Conservation (phyloP, 169 alveolate genomes). For the Plasmodium blacklocki region DNA sequence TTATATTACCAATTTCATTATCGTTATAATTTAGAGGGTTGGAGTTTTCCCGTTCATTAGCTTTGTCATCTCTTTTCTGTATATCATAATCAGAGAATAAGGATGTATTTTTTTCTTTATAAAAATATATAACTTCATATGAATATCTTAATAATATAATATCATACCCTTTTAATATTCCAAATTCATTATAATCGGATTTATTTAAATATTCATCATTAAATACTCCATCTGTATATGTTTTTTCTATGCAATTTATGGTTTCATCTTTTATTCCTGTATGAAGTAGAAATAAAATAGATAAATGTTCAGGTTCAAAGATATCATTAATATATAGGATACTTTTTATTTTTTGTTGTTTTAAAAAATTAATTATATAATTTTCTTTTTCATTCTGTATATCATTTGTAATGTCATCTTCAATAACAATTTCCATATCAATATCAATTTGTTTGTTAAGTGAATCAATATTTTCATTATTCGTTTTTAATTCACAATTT, state of each 20-base stretch:
- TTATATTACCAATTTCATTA: neutral
- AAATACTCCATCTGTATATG: neutral
- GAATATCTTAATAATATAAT: conserved; percentile 66
- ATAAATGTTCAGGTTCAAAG: conserved; percentile 46
- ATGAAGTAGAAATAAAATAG: conserved; percentile 33
- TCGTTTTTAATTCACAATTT: too few species aligned
- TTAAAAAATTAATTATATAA: conserved; percentile 39
- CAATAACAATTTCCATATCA: too few species aligned
- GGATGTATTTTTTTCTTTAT: conserved; percentile 15
- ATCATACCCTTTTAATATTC: conserved; percentile 54
- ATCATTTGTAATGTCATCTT: neutral
- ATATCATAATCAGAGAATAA: conserved; percentile 6
- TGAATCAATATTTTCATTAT: neutral
- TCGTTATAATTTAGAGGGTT: neutral
- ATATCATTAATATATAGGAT: conserved; percentile 66
- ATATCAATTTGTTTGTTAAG: too few species aligned
- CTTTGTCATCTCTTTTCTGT: too few species aligned
- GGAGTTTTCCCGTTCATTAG: neutral
- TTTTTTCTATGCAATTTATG: neutral
- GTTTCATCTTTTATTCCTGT: conserved; percentile 35
- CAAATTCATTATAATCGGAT: conserved; percentile 36
- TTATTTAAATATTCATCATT: conserved; percentile 10
- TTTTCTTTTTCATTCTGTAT: conserved; percentile 25
- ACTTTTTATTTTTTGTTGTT: conserved; percentile 64
- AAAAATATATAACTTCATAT: conserved; percentile 47